These are phyloP conservation scores for Arxiozyma slooffiae DNA, from an alignment of 1,139 yeast species.

Conservation along the genomic window DNA sequence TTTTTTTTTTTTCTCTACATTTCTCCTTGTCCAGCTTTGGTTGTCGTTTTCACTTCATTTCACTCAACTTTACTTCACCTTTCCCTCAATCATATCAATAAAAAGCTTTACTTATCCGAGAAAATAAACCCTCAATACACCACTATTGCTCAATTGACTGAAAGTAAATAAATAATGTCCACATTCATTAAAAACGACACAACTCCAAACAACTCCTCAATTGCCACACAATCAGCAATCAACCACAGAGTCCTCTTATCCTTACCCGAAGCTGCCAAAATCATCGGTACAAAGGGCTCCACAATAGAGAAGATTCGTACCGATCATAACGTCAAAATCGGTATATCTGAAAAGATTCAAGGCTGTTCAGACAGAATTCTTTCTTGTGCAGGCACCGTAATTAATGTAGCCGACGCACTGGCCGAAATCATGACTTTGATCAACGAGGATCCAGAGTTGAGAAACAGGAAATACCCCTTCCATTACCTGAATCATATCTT, in stretches of 20 bases:
- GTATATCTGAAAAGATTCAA: conserved; percentile 70
- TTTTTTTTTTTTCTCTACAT: no score
- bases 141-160: no score
- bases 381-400: conserved; percentile 72
- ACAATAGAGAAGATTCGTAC: conserved; percentile 73
- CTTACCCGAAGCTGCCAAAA: conserved; percentile 83
- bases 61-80: no score
- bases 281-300: conserved; percentile 79
- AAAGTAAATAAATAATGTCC: background rate
- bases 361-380: conserved; percentile 81
- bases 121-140: no score
- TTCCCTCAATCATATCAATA: no score
- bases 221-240: background rate
- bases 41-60: no score
- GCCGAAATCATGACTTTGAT: conserved; percentile 64
- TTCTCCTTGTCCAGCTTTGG: no score
- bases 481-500: conserved; percentile 28
- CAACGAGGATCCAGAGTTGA: conserved; percentile 13
- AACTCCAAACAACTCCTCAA: background rate
- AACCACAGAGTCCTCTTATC: conserved; percentile 57
- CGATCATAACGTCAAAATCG: conserved; percentile 75
- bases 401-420: conserved; percentile 62
- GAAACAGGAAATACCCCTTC: conserved; percentile 20
- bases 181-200: conserved; percentile 1
- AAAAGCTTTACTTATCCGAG: no score